Evolutionary conservation across 345 rosid species (phyloP).

Genomic region (Viola odorata): DNA sequence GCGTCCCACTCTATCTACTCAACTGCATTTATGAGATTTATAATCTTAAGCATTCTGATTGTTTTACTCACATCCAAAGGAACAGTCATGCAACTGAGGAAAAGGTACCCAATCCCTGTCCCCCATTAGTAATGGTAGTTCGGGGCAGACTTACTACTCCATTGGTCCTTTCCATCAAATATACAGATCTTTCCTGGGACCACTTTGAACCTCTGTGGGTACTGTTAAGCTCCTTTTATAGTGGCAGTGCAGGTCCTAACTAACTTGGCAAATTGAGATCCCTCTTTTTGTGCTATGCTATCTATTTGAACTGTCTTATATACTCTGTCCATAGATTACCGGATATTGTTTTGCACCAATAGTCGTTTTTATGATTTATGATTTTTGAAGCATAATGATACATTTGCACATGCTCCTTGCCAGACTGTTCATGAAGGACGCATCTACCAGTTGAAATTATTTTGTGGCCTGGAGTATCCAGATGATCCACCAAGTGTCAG

Average conservation of each 20-base stretch:
- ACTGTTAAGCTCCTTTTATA: not conserved
- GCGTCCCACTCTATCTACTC: too few relatives aligned
- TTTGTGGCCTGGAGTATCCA: constrained; percentile 68
- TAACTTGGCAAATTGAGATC: not conserved
- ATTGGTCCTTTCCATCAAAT: not conserved
- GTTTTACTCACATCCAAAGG: too few relatives aligned
- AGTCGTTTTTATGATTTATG: constrained; percentile 1
- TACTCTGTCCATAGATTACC: too few relatives aligned
- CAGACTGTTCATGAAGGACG: constrained; percentile 87
- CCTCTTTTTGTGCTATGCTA: not conserved
- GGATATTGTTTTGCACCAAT: not conserved
- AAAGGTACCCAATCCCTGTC: too few relatives aligned
- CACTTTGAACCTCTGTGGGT: not conserved
- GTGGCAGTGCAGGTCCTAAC: not conserved
- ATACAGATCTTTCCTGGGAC: not conserved
- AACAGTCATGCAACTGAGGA: too few relatives aligned
- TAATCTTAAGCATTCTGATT: too few relatives aligned
- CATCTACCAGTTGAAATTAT: constrained; percentile 74
- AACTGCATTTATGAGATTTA: too few relatives aligned
- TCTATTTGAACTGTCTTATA: not conserved
- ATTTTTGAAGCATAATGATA: constrained; percentile 5
- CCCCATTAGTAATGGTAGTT: too few relatives aligned
- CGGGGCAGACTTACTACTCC: not conserved
- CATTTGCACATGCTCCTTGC: constrained; percentile 13
- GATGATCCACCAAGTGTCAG: constrained; percentile 69